Conservation (phyloP, 495 filamentous ascomycete species). For the Penicillium antarcticum region DNA sequence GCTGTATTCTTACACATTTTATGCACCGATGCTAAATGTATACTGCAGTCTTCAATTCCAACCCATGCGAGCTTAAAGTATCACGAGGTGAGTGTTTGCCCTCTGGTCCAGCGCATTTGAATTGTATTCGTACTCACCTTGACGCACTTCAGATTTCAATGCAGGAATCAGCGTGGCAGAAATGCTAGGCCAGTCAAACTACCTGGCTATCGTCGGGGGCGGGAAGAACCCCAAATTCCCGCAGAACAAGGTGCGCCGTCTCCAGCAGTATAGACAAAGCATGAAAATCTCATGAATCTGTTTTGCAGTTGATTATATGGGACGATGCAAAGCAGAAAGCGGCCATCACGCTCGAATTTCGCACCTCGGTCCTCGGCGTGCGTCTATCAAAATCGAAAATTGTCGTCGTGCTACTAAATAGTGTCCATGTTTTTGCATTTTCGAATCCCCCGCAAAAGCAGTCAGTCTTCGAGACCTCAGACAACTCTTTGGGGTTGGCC, state of each 20-base stretch:
- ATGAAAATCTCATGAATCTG: background rate
- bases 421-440: constrained; percentile 81
- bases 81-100: constrained; percentile 50
- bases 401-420: constrained; percentile 77
- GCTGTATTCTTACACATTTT: constrained; percentile 1
- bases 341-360: constrained; percentile 70
- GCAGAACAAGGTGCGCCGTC: constrained; percentile 68
- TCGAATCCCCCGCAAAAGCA: constrained; percentile 70
- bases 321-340: constrained; percentile 78
- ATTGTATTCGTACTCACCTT: background rate
- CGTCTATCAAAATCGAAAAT: constrained; percentile 75
- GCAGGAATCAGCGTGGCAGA: constrained; percentile 78
- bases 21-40: constrained; percentile 6
- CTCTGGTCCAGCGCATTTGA: background rate
- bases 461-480: constrained; percentile 76
- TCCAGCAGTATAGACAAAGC: background rate
- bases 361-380: constrained; percentile 71
- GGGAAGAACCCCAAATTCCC: constrained; percentile 83
- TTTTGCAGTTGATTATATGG: constrained; percentile 76
- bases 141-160: constrained; percentile 63
- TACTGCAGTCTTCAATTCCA: constrained; percentile 67
- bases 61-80: constrained; percentile 71
- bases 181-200: constrained; percentile 88
- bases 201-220: constrained; percentile 85
- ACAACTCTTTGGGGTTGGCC: constrained; percentile 81